Percentiles rank a stretch among this genome's conserved stretches.
Conservation (phyloP, 2,329 filamentous ascomycete species). For the Ceratocystis albifundus region DNA sequence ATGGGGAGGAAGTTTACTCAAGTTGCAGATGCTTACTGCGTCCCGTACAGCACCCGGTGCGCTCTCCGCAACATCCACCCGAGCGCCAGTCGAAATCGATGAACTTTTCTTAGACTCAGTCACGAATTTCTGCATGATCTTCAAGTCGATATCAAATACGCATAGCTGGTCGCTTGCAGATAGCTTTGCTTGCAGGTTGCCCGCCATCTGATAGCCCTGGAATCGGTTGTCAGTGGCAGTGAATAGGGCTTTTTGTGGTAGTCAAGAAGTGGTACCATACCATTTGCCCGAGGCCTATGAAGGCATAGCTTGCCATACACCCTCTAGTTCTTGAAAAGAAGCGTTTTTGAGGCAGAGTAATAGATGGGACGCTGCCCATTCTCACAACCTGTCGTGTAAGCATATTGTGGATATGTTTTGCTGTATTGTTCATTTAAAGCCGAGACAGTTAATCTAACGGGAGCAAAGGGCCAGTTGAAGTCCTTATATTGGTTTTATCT, state of each 20-base stretch:
- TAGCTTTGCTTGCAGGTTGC: slow-evolving; percentile 49
- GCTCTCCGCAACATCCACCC: slow-evolving; percentile 30
- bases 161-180: slow-evolving; percentile 39
- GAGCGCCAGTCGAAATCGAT: slow-evolving; percentile 36
- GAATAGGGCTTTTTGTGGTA: neutral
- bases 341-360: slow-evolving; percentile 32
- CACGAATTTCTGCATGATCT: slow-evolving; percentile 37
- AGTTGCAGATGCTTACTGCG: slow-evolving; percentile 36
- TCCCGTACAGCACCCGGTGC: slow-evolving; percentile 41
- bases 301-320: slow-evolving; percentile 44
- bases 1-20: slow-evolving; percentile 23
- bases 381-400: neutral
- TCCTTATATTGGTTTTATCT: neutral
- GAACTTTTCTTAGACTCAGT: slow-evolving; percentile 34
- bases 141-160: slow-evolving; percentile 47
- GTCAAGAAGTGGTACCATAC: slow-evolving; percentile 30
- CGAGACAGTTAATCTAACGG: too few species aligned
- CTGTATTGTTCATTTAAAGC: too few species aligned
- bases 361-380: neutral
- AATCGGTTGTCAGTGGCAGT: neutral
- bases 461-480: neutral
- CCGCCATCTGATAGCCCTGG: slow-evolving; percentile 52
- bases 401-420: neutral
- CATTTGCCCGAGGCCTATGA: slow-evolving; percentile 52
- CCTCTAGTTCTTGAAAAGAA: slow-evolving; percentile 41